These are phyloP conservation scores for Ceratocystis ficicola DNA, from an alignment of 2,329 filamentous ascomycete species.

Conservation along the genomic window DNA sequence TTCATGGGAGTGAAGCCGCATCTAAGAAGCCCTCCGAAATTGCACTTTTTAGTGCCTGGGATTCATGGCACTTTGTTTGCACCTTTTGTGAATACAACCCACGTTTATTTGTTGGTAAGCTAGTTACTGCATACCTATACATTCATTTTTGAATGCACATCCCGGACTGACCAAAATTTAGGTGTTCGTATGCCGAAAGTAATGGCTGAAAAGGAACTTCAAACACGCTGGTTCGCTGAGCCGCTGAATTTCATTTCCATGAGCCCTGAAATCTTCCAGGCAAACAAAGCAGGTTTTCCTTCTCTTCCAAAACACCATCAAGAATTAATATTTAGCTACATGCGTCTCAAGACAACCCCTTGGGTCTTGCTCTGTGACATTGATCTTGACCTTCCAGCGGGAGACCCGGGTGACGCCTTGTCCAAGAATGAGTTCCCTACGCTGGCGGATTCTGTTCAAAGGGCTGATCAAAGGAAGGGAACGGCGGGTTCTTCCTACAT, in stretches of 20 bases:
- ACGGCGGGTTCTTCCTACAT: constrained; percentile 40
- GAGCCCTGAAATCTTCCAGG: constrained; percentile 42
- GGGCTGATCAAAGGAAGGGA: constrained; percentile 26
- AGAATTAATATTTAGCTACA: constrained; percentile 47
- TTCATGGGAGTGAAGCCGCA: constrained; percentile 24
- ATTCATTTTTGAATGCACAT: not conserved
- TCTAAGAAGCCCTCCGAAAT: constrained; percentile 38
- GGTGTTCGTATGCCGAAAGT: constrained; percentile 39
- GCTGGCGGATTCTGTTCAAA: constrained; percentile 50
- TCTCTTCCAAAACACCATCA: constrained; percentile 51
- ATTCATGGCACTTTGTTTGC: constrained; percentile 83
- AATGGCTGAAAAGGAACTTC: constrained; percentile 48
- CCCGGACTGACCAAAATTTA: constrained; percentile 10
- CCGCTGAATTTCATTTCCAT: constrained; percentile 52
- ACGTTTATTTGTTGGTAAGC: constrained; percentile 73
- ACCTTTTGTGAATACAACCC: constrained; percentile 73
- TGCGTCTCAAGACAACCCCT: constrained; percentile 50
- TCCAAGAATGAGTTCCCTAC: constrained; percentile 53
- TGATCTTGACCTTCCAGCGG: constrained; percentile 35
- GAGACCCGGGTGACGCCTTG: constrained; percentile 23
- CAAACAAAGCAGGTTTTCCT: constrained; percentile 49
- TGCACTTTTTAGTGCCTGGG: constrained; percentile 73
- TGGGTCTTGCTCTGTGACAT: constrained; percentile 54
- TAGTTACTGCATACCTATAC: not conserved
- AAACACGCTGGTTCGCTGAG: constrained; percentile 58